Conservation (phyloP, 768 basidiomycete species). For the Clavaria fumosa region DNA sequence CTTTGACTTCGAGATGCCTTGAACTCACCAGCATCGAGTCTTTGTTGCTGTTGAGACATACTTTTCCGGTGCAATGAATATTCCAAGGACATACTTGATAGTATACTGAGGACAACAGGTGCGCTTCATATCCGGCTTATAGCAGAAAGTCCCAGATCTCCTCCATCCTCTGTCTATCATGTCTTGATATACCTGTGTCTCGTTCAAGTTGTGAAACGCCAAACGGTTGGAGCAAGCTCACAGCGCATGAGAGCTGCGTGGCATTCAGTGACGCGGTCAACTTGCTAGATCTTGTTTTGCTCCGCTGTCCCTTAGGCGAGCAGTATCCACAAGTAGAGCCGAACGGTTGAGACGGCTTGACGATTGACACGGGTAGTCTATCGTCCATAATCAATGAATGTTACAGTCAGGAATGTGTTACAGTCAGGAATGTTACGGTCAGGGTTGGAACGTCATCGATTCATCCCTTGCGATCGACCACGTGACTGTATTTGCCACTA, state of each 20-base stretch:
- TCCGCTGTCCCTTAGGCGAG: slow-evolving; percentile 35
- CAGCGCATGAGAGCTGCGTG: slow-evolving; percentile 36
- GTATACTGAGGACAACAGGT: slow-evolving; percentile 95
- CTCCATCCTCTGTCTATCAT: slow-evolving; percentile 84
- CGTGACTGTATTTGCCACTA: too few relatives aligned
- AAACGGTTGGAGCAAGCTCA: slow-evolving; percentile 15
- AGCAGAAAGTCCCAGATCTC: slow-evolving; percentile 63
- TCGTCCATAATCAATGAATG: too few relatives aligned
- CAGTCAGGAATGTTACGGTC: too few relatives aligned
- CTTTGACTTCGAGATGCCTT: slow-evolving; percentile 60
- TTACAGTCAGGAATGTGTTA: too few relatives aligned
- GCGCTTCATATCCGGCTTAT: slow-evolving; percentile 67
- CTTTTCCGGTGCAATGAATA: not conserved
- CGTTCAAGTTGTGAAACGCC: too few relatives aligned
- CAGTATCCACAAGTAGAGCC: slow-evolving; percentile 55
- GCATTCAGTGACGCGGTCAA: slow-evolving; percentile 36
- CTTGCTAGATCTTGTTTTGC: slow-evolving; percentile 24
- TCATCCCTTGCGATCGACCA: too few relatives aligned
- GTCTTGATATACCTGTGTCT: slow-evolving; percentile 49
- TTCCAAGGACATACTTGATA: slow-evolving; percentile 44
- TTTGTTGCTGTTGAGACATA: not conserved
- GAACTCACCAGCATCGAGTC: slow-evolving; percentile 40
- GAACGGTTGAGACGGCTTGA: slow-evolving; percentile 19
- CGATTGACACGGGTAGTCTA: slow-evolving; percentile 27
- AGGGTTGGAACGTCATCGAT: too few relatives aligned